phyloP scores from a whole-genome alignment of 768 basidiomycete species.

The Collybiopsis confluens region DNA sequence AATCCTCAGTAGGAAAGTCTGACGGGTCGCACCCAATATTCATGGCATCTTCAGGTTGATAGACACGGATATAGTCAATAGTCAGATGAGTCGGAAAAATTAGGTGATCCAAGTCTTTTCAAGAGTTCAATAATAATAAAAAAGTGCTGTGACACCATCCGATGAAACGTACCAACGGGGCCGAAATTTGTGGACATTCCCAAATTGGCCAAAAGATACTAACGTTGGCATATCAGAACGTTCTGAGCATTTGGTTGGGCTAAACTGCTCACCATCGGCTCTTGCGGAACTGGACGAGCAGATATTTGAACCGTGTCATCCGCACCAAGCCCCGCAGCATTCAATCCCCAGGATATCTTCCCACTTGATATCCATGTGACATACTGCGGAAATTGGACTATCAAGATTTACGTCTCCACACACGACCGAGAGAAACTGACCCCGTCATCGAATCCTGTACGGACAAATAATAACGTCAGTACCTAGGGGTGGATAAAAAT shows the following conservation, averaged over 20 bases:
- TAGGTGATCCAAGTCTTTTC: constrained; percentile 42
- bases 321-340: constrained; percentile 40
- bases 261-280: constrained; percentile 74
- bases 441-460: constrained; percentile 29
- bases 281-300: constrained; percentile 57
- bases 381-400: constrained; percentile 28
- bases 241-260: too few species aligned
- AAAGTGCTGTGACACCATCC: constrained; percentile 32
- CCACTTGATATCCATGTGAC: constrained; percentile 67
- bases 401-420: background rate
- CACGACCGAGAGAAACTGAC: constrained; percentile 17
- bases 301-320: constrained; percentile 51
- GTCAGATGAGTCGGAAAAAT: constrained; percentile 46
- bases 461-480: background rate
- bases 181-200: constrained; percentile 56
- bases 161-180: constrained; percentile 25
- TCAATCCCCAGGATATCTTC: constrained; percentile 54
- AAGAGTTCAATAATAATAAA: constrained; percentile 43
- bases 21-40: constrained; percentile 66
- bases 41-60: constrained; percentile 47
- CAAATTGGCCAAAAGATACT: constrained; percentile 71
- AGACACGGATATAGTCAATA: constrained; percentile 70
- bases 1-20: constrained; percentile 55
- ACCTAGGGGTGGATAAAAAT: background rate
- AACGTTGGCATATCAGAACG: too few species aligned